A percentile compares a stretch with the other conserved stretches of the same genome.
Evolutionary conservation across 352 stramenopile species (phyloP).

Genomic region (Albugo candida): DNA sequence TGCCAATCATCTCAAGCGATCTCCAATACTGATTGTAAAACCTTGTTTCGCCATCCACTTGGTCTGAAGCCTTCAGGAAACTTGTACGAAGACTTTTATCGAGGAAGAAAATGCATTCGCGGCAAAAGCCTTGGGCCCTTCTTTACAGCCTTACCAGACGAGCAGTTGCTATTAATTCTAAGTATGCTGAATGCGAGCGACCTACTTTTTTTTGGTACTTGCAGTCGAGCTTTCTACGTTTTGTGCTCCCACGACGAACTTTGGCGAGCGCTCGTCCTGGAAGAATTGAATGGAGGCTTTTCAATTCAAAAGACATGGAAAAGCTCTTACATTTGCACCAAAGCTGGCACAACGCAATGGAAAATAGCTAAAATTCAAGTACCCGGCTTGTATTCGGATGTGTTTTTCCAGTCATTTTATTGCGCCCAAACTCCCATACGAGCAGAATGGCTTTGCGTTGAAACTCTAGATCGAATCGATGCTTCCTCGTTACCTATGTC

Average conservation of each 20-base stretch:
- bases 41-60: constrained; percentile 34
- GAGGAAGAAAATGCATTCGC: constrained; percentile 44
- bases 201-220: constrained; percentile 20
- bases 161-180: constrained; percentile 38
- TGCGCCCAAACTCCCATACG: constrained; percentile 40
- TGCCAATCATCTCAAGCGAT: too few species aligned
- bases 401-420: constrained; percentile 77
- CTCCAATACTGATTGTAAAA: too few species aligned
- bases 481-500: constrained; percentile 23
- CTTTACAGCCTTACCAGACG: constrained; percentile 35
- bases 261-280: constrained; percentile 58
- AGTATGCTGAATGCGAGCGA: constrained; percentile 28
- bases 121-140: constrained; percentile 22
- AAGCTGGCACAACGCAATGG: constrained; percentile 9
- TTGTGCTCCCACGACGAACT: constrained; percentile 62
- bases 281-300: constrained; percentile 53
- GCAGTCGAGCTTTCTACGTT: constrained; percentile 47
- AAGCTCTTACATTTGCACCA: constrained; percentile 38
- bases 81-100: constrained; percentile 37
- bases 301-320: constrained; percentile 33
- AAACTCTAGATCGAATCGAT: constrained; percentile 52
- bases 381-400: constrained; percentile 65
- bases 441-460: constrained; percentile 35
- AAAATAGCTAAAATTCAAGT: constrained; percentile 18
- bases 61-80: constrained; percentile 74